These are phyloP conservation scores for Euphorbia lathyris DNA, from an alignment of 345 rosid genomes.

Conservation along the genomic window DNA sequence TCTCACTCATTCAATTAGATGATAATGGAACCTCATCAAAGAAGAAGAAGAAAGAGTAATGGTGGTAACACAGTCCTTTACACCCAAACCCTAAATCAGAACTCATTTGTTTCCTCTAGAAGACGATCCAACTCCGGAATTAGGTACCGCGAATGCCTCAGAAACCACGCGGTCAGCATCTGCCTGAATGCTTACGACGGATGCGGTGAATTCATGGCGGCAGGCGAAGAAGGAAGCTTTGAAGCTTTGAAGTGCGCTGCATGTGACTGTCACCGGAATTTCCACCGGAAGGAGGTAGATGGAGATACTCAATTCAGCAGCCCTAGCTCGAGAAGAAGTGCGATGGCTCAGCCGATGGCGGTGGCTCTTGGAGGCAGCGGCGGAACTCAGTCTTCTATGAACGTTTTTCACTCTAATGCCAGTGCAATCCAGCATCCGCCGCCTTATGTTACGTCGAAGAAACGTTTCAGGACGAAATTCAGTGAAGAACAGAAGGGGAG, in stretches of 20 bases:
- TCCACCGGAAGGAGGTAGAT: constrained; percentile 76
- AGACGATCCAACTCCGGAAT: constrained; percentile 36
- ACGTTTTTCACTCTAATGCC: constrained; percentile 38
- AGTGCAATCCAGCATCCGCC: constrained; percentile 38
- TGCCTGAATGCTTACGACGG: constrained; percentile 87
- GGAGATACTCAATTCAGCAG: constrained; percentile 42
- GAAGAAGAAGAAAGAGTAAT: constrained; percentile 45
- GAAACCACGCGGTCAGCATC: constrained; percentile 83
- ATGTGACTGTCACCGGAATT: constrained; percentile 93
- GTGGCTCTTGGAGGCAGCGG: constrained; percentile 54
- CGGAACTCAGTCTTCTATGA: constrained; percentile 67
- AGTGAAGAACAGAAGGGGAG: constrained; percentile 65
- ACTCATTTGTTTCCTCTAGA: constrained; percentile 26
- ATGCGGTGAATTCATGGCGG: constrained; percentile 97
- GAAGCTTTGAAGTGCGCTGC: constrained; percentile 93
- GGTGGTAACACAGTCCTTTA: constrained; percentile 43
- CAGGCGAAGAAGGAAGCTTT: constrained; percentile 76
- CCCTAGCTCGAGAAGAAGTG: constrained; percentile 19
- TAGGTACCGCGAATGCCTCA: constrained; percentile 78
- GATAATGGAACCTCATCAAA: constrained; percentile 42
- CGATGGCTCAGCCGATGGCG: constrained; percentile 58
- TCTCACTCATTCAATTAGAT: constrained; percentile 11
- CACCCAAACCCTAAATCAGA: constrained; percentile 76
- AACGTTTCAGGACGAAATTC: constrained; percentile 65
- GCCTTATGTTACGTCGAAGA: constrained; percentile 51